Evolutionary conservation across 805 yeast species (phyloP), one percentile per base, ranked within the genome.

Genomic region (Cyberlindnera maritima): DNA sequence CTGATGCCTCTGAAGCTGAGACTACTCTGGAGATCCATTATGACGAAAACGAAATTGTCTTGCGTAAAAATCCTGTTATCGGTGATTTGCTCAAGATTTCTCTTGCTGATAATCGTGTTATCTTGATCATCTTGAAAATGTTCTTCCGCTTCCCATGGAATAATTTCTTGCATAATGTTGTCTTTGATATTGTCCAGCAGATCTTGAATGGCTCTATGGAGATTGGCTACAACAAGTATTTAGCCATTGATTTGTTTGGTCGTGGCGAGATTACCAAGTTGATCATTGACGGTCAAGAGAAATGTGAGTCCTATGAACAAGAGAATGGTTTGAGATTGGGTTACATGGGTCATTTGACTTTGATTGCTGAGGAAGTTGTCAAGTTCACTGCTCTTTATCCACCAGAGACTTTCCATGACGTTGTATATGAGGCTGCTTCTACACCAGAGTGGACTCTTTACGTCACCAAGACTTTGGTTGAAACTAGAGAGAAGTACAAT

Each of bases 151-250:
- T 83, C 65, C 97, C 98, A 7, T 94, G 98, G 98, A 94, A 94
- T 65, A 94, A 94, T 62, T 94, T 94, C 61, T 77, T 94, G 72
- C 99, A 94, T 66, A 94, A 92, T 61, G 99, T 94, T 48, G 96
- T 94, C 9, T 94, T 92, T 72, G 99, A 94, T 67, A 80, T 94
- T 52, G 85, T 94, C 28, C 99, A 94, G 66, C 99, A 94, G 64
- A 81, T 94, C 17, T 78, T 94, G 64, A 90, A 89, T 65, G 98
- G 97, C 1, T 78, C 84, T 36, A 77, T 84, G 74, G 92, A 88
- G 53, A 79, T 85, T 49, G 92, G 96, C 13, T 91, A 85, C 59
- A 92, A 91, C 68, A 83, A 85, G 53, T 90, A 75, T 69, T 73
- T 82, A 50, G 85, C 82, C 25, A 79, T 71, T 70, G 92, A 88